phyloP scores from a whole-genome alignment of 2,329 filamentous ascomycete genomes.

The Ampelomyces quisqualis region DNA sequence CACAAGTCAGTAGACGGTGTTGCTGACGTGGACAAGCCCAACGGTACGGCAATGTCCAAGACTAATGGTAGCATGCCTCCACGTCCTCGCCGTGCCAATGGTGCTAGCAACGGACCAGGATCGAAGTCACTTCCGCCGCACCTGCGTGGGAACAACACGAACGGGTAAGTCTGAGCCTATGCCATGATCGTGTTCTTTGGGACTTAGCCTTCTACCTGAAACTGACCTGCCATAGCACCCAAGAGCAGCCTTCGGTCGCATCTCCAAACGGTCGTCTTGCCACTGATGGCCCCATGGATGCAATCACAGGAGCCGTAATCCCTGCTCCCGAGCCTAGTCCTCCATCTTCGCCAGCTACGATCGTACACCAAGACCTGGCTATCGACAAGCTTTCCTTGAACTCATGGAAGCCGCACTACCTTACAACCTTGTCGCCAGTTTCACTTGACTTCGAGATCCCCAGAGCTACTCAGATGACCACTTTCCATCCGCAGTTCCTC shows the following conservation, averaged over 20 bases:
- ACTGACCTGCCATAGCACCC: constrained; percentile 4
- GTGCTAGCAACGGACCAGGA: constrained; percentile 4
- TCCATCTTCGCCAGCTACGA: constrained; percentile 11
- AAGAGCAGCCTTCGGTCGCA: constrained; percentile 5
- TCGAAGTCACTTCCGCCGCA: constrained; percentile 21
- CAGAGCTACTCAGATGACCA: constrained; percentile 17
- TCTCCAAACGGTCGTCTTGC: constrained; percentile 11
- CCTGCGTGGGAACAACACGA: constrained; percentile 6
- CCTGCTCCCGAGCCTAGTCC: constrained; percentile 12
- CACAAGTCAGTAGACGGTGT: constrained; percentile 6
- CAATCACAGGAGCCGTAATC: constrained; percentile 1
- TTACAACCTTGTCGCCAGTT: constrained; percentile 36
- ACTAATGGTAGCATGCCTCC: constrained; percentile 7
- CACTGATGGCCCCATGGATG: constrained; percentile 26
- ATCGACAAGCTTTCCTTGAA: constrained; percentile 17
- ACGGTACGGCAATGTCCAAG: constrained; percentile 7
- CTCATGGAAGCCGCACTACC: constrained; percentile 42
- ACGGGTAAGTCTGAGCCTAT: constrained; percentile 6
- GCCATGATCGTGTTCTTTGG: too few species aligned
- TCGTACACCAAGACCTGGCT: constrained; percentile 6
- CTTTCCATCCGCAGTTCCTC: constrained; percentile 46
- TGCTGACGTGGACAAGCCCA: constrained; percentile 14
- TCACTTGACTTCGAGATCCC: constrained; percentile 23
- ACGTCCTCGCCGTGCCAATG: constrained; percentile 6
- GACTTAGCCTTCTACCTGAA: constrained; percentile 3